Base-by-base conservation (phyloP, 768 basidiomycete species). In the Phylloporus sp. region DNA sequence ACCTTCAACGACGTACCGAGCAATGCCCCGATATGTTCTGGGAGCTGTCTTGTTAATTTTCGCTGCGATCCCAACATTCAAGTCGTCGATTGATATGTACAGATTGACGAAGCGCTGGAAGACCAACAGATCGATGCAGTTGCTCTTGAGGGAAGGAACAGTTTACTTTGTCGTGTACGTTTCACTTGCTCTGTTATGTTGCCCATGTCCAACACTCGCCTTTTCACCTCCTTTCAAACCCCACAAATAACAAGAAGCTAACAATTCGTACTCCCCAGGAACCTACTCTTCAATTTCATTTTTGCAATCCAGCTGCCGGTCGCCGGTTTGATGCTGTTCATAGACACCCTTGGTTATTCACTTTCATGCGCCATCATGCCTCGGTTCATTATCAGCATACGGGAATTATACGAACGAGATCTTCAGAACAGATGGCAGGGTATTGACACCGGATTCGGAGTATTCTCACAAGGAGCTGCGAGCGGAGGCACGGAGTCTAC, bases 341-440 rank as follows among this genome's bases (percentile, higher is more conserved):
- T 41, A 6, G 23, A 50, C 18, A 15, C 18, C 23, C 9, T 50
- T 17, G 24, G 37, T 14, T 51, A 42, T 37, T 37, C 48, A 5
- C 24, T 35, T 23, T 23, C 49, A 14, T 46, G 35, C 27, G 32
- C 35, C 9, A 26, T 48, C 27, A 49, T 55, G 22, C 52, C 52
- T 13, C 48, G 55, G 6, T 58, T 57, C 34, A 48, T 58, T 31
- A 46, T 58, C 3, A 37, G 22, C n/a, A 40, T 57, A 15, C 48
- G 56, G 35, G 45, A 44, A 9, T n/a, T 45, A 21, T 44, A 36
- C 26, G 42, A 46, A 5, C 32, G 24, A 5, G 37, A 41, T 24
- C 18, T 28, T 20, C 22, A 17, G 11, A 21, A 33, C 21, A 26
- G 24, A 29, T 24, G 34, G 23, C 46, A 35, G 6, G 48, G 47